These are phyloP conservation scores for Musa acuminata DNA, from an alignment of 176 grass and related monocot species.

Conservation along the genomic window DNA sequence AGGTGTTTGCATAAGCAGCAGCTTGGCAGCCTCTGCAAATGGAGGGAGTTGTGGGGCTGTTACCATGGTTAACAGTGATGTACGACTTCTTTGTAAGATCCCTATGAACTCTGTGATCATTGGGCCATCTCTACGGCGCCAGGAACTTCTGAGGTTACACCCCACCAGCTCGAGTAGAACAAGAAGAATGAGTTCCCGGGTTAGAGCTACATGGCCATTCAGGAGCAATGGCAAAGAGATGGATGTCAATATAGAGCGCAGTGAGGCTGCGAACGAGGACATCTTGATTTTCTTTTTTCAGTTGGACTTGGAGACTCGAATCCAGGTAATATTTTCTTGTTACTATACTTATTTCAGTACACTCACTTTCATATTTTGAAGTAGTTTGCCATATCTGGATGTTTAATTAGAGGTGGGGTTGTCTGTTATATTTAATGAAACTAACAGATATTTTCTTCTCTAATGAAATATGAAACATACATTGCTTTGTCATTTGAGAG, in stretches of 20 bases:
- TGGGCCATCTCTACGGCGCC: conserved; percentile 23
- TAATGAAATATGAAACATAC: neutral
- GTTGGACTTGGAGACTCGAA: conserved; percentile 69
- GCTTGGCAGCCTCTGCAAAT: conserved; percentile 30
- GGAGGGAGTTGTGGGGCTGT: conserved; percentile 34
- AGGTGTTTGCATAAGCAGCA: conserved; percentile 32
- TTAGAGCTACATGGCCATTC: conserved; percentile 36
- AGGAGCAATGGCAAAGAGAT: conserved; percentile 45
- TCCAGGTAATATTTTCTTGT: conserved; percentile 44
- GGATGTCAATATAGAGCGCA: conserved; percentile 59
- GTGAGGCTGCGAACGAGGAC: conserved; percentile 88
- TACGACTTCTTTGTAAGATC: conserved; percentile 20
- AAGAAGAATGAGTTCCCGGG: conserved; percentile 12
- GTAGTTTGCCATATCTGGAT: neutral
- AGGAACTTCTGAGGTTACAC: conserved; percentile 18
- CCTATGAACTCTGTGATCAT: conserved; percentile 15
- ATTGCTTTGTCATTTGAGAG: neutral
- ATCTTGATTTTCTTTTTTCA: conserved; percentile 97
- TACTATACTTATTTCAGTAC: neutral
- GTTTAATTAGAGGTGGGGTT: neutral
- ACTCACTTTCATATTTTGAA: neutral
- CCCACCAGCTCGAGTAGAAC: conserved; percentile 6
- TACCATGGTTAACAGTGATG: conserved; percentile 23
- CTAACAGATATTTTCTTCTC: no score
- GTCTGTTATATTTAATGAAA: neutral